These are phyloP conservation scores for Bipolaris zeicola DNA, from an alignment of 2,329 filamentous ascomycete species.

Conservation along the genomic window DNA sequence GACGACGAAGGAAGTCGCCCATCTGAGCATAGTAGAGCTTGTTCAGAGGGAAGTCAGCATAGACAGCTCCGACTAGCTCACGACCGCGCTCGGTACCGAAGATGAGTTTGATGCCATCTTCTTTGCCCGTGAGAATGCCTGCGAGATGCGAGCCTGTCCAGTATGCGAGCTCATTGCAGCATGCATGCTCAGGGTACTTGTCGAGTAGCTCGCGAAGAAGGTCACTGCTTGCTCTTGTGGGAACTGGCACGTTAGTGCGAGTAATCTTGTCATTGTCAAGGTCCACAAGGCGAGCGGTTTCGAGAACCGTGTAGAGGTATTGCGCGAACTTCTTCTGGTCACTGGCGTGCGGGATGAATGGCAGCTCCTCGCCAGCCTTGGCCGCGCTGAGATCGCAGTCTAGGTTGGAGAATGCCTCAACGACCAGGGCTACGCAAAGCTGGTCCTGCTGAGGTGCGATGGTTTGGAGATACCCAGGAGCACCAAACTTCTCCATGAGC, in stretches of 20 bases:
- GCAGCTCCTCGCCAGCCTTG: constrained; percentile 15
- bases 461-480: not conserved
- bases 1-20: constrained; percentile 19
- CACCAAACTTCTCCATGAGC: not conserved
- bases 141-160: not conserved
- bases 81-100: not conserved
- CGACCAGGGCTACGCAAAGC: constrained; percentile 29
- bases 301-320: constrained; percentile 26
- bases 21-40: not conserved
- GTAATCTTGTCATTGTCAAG: not conserved
- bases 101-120: not conserved
- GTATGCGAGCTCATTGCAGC: not conserved
- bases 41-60: not conserved
- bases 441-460: constrained; percentile 28
- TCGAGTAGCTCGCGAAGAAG: not conserved
- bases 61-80: not conserved
- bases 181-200: not conserved
- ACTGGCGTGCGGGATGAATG: constrained; percentile 5
- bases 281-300: constrained; percentile 13
- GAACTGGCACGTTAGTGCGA: not conserved
- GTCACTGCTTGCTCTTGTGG: not conserved
- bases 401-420: constrained; percentile 35
- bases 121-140: not conserved
- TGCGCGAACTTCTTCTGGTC: constrained; percentile 22
- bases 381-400: constrained; percentile 19